Percentiles rank a stretch among this genome's conserved stretches.
These are phyloP conservation scores for Naganishia liquefaciens DNA, from an alignment of 1,284 basidiomycete species.

Conservation along the genomic window DNA sequence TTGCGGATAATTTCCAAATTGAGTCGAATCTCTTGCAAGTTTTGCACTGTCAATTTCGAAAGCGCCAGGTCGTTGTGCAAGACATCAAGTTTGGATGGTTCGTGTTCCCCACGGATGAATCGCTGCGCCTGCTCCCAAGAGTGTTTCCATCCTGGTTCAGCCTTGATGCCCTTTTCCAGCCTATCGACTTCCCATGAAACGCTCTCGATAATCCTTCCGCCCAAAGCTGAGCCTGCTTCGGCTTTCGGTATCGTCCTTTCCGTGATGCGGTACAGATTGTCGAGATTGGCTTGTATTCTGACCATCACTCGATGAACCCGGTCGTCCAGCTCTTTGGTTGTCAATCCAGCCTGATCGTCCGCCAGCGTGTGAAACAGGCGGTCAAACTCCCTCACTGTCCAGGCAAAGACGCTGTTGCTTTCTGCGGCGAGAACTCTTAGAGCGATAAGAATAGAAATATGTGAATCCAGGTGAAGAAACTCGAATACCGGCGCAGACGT, in stretches of 20 bases:
- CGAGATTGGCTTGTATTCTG: conserved; percentile 32
- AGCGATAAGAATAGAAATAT: background rate
- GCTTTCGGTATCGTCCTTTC: conserved; percentile 32
- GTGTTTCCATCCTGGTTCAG: conserved; percentile 31
- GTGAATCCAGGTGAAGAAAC: background rate
- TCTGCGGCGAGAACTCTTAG: conserved; percentile 27
- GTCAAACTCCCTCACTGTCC: conserved; percentile 33
- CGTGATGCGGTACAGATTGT: conserved; percentile 30
- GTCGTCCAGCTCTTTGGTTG: conserved; percentile 27
- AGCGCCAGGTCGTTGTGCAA: conserved; percentile 29
- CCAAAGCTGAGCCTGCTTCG: conserved; percentile 28
- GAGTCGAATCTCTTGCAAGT: conserved; percentile 24
- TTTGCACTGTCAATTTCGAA: conserved; percentile 24
- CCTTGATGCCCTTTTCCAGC: conserved; percentile 22
- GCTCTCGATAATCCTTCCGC: conserved; percentile 24
- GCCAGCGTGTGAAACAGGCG: conserved; percentile 26
- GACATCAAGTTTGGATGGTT: conserved; percentile 31
- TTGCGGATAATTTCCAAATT: conserved; percentile 27
- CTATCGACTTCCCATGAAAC: conserved; percentile 27
- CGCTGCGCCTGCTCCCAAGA: conserved; percentile 25
- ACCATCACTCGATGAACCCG: conserved; percentile 31
- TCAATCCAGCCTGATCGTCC: conserved; percentile 8
- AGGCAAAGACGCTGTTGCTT: conserved; percentile 31
- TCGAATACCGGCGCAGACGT: background rate
- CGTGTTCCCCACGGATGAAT: conserved; percentile 21